Percentiles rank a stretch among this genome's conserved stretches.
Conservation (phyloP, 2,329 filamentous ascomycete genomes). For the Fusarium veterinarium region DNA sequence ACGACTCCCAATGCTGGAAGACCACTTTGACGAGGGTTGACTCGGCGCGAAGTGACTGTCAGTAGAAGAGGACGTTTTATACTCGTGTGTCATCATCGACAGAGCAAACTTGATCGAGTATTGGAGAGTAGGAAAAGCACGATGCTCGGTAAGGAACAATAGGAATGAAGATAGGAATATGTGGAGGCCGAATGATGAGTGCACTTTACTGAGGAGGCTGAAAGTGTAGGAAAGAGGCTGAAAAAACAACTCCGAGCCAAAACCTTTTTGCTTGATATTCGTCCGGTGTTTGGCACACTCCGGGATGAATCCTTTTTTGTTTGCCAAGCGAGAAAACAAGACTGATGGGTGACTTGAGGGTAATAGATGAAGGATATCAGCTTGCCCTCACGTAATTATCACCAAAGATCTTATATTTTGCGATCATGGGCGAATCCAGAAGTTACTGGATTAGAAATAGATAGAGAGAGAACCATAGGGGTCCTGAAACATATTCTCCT, state of each 20-base stretch:
- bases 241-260: slow-evolving; percentile 4
- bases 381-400: background rate
- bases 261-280: background rate
- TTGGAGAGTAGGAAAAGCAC: background rate
- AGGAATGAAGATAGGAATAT: background rate
- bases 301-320: background rate
- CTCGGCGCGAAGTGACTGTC: slow-evolving; percentile 14
- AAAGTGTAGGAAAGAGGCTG: slow-evolving; percentile 16
- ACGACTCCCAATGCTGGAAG: slow-evolving; percentile 29
- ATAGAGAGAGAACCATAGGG: background rate
- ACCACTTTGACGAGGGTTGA: slow-evolving; percentile 30
- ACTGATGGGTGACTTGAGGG: background rate
- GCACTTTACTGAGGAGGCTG: background rate
- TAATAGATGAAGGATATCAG: background rate
- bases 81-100: slow-evolving; percentile 26
- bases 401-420: background rate
- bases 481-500: background rate
- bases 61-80: slow-evolving; percentile 9
- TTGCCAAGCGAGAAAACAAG: slow-evolving; percentile 25
- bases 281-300: slow-evolving; percentile 1
- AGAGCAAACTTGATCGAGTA: background rate
- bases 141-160: background rate
- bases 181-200: background rate
- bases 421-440: background rate
- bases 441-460: background rate